phyloP scores from a whole-genome alignment of 257 asterid species.

The Solanum chiquidenum region DNA sequence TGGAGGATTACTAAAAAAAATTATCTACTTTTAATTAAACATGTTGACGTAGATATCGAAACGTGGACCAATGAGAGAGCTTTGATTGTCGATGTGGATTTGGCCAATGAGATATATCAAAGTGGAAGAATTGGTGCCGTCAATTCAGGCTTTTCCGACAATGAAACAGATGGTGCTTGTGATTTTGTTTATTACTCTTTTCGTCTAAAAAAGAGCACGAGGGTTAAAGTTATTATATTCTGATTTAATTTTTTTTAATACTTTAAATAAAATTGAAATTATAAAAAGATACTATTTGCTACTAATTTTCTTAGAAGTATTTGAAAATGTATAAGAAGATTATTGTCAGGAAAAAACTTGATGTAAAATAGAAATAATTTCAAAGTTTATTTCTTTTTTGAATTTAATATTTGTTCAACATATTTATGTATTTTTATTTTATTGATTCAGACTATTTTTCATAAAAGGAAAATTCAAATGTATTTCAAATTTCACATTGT shows the following conservation, averaged over 20 bases:
- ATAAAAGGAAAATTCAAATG: background rate
- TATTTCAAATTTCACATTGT: background rate
- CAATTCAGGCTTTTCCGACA: constrained; percentile 16
- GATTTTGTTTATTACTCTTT: background rate
- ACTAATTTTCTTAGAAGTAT: background rate
- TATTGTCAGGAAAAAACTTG: background rate
- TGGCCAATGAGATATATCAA: constrained; percentile 23
- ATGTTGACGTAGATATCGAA: constrained; percentile 4
- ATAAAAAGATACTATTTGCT: no score
- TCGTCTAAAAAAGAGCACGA: background rate
- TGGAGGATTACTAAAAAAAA: background rate
- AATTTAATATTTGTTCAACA: background rate
- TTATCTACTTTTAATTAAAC: background rate
- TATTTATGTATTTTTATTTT: background rate
- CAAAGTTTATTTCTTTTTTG: background rate
- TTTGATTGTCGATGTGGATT: constrained; percentile 2
- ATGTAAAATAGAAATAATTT: background rate
- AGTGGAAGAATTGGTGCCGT: constrained; percentile 40
- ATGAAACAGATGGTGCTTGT: constrained; percentile 17
- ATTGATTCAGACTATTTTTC: background rate
- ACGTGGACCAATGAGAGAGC: constrained; percentile 40
- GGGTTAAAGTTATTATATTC: background rate
- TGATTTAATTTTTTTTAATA: background rate
- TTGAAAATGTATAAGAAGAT: background rate
- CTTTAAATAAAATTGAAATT: background rate